Percentiles rank a stretch among this genome's conserved stretches.
These are phyloP conservation scores for Macadamia tetraphylla DNA, from an alignment of 164 flowering plant species.

Conservation along the genomic window DNA sequence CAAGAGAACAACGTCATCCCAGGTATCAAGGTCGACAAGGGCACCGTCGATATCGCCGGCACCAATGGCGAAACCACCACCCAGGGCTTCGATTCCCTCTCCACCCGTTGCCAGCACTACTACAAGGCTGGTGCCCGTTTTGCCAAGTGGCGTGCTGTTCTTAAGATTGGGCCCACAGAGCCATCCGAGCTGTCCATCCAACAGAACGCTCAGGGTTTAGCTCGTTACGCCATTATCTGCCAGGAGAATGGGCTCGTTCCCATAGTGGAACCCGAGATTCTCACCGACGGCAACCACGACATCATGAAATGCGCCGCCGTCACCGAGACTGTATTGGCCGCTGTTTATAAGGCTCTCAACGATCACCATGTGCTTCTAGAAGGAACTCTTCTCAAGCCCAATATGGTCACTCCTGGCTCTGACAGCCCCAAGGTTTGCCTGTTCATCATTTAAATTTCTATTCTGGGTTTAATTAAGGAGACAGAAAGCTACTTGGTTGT, in stretches of 20 bases:
- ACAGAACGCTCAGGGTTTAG: constrained; percentile 79
- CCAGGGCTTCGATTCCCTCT: constrained; percentile 69
- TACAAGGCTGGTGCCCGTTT: constrained; percentile 85
- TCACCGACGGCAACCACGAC: constrained; percentile 69
- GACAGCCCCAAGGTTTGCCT: constrained; percentile 62
- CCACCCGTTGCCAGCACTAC: constrained; percentile 56
- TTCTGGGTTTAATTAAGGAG: too few relatives aligned
- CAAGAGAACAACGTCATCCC: constrained; percentile 62
- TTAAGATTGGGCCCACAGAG: constrained; percentile 68
- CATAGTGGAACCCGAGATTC: constrained; percentile 77
- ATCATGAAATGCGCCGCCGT: constrained; percentile 64
- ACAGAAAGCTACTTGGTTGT: too few relatives aligned
- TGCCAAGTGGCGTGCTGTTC: constrained; percentile 84
- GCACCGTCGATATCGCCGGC: constrained; percentile 70
- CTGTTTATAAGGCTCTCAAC: constrained; percentile 76
- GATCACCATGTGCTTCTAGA: constrained; percentile 85
- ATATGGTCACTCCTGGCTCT: constrained; percentile 88
- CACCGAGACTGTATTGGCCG: constrained; percentile 70
- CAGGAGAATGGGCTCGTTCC: constrained; percentile 88
- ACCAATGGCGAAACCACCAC: constrained; percentile 82
- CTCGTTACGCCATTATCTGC: constrained; percentile 78
- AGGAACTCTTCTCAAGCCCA: constrained; percentile 80
- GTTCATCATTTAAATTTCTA: too few relatives aligned
- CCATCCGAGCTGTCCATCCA: constrained; percentile 66
- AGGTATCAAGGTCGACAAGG: constrained; percentile 85